Base-by-base conservation (phyloP, 73 alveolate genomes). In the Symbiodinium natans region DNA sequence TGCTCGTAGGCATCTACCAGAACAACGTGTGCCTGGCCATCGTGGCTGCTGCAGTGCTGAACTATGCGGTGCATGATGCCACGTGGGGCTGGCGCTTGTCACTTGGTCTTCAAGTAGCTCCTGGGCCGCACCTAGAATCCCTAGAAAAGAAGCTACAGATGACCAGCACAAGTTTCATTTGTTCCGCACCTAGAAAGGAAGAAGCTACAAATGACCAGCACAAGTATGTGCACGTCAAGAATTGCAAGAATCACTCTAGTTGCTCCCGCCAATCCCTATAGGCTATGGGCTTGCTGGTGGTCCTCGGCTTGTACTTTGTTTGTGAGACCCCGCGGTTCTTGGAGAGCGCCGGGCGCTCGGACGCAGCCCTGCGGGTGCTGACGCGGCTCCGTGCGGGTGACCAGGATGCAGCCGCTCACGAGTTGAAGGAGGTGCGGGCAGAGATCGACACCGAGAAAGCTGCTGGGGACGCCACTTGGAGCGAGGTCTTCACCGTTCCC, bases 1-100 rank as follows among this genome's bases (percentile, higher is more conserved):
- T 46, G 59, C 59, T 87, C 46, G 95, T 87, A 36, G 95, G 95
- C 36, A 19, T 87, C 95, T 87, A 87, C 71, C 95, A 87, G 46
- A 87, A 87, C 85, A 87, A 87, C 31, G 95, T 87, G 40, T 59
- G 95, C 31, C 25, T 87, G 29, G 95, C 95, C 95, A 87, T 87
- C 85, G 95, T 87, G 43, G 68, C 68, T 23, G 95, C 95, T 4
- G 95, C 95, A 19, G 85, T 87, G 33, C 75, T 87, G 86, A 87
- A 87, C 95, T 87, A 87, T 43, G 63, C 68, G 33, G 73, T 87
- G 41, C 85, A 87, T 71, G 85, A 63, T 41, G 71, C 39, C 27
- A 27, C 41, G 46, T 4, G 21, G 7, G 95, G 95, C 15, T 87
- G 95, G 95, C 84, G 95, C 68, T 36, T 87, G n/a, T 87, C 95